Percentiles rank a stretch among this genome's conserved stretches.
Evolutionary conservation across 2,329 filamentous ascomycete genomes (phyloP).

Genomic region (Colletotrichum australisinense): DNA sequence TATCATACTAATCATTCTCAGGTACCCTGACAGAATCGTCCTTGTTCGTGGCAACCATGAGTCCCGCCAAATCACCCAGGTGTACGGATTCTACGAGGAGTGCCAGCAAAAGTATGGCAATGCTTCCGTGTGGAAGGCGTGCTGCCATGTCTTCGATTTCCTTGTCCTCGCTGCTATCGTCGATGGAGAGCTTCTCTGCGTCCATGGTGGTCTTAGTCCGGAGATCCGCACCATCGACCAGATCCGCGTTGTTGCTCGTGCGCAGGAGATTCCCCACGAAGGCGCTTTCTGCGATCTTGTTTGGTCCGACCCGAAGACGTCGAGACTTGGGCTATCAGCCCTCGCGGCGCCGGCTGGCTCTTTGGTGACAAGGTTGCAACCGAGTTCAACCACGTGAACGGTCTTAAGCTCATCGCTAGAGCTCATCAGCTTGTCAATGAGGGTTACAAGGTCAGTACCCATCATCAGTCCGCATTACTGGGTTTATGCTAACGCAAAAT

Average conservation of each 20-base stretch:
- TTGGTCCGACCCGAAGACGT: conserved; percentile 97
- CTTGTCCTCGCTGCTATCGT: conserved; percentile 96
- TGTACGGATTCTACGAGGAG: conserved; percentile 99
- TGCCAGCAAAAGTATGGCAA: conserved; percentile 99
- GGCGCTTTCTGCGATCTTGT: conserved; percentile 98
- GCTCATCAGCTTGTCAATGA: conserved; percentile 99
- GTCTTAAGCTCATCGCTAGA: conserved; percentile 92
- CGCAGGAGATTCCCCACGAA: conserved; percentile 97
- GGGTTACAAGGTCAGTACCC: conserved; percentile 83
- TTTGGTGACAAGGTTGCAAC: conserved; percentile 98
- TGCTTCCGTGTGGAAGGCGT: conserved; percentile 99
- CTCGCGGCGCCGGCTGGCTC: conserved; percentile 95
- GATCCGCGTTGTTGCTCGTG: conserved; percentile 97
- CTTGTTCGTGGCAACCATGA: conserved; percentile 98
- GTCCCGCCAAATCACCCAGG: conserved; percentile 96
- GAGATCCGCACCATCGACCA: conserved; percentile 98
- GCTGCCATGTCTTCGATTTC: conserved; percentile 99
- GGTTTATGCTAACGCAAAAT: conserved; percentile 38
- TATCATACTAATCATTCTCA: conserved; percentile 49
- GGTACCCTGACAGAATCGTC: conserved; percentile 95
- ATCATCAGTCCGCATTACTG: neutral
- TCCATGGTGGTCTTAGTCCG: conserved; percentile 90
- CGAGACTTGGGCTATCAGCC: conserved; percentile 95
- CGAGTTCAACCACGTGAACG: conserved; percentile 98
- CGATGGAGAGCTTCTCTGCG: conserved; percentile 97